Evolutionary conservation across 305 asterid genomes (phyloP).

Genomic region (Fraxinus greggii): DNA sequence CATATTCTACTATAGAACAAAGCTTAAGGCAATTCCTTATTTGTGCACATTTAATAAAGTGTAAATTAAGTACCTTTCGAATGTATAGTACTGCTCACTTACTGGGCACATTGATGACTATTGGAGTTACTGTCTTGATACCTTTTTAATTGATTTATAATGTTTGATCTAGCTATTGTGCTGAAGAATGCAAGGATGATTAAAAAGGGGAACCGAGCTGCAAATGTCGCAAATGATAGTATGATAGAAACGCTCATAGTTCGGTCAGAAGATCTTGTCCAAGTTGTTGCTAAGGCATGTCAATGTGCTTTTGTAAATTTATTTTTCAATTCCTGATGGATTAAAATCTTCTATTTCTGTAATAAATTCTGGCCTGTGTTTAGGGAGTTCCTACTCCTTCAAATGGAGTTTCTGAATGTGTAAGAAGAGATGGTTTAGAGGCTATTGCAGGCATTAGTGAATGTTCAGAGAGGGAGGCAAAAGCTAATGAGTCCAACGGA

Average conservation of each 20-base stretch:
- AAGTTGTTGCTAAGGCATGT: constrained; percentile 82
- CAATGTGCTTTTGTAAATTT: constrained; percentile 20
- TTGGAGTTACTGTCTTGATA: background rate
- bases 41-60: background rate
- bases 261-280: constrained; percentile 67
- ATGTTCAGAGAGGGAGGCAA: constrained; percentile 37
- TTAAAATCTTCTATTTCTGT: constrained; percentile 7
- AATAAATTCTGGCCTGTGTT: constrained; percentile 19
- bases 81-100: background rate
- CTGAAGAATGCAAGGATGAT: constrained; percentile 77
- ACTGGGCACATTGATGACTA: background rate
- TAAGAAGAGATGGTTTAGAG: constrained; percentile 34
- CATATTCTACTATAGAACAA: background rate
- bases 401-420: too few relatives aligned
- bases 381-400: background rate
- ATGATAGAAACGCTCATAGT: constrained; percentile 69
- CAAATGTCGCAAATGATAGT: constrained; percentile 53
- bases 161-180: constrained; percentile 59
- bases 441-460: constrained; percentile 35
- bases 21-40: constrained; percentile 1
- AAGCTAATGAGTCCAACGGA: constrained; percentile 29
- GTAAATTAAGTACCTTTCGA: background rate
- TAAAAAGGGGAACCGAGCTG: constrained; percentile 55
- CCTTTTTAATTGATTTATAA: constrained; percentile 4
- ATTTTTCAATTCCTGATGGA: background rate